Evolutionary conservation across 164 flowering plant genomes (phyloP), one percentile per base, ranked within the genome.

Genomic region (Santalum album): DNA sequence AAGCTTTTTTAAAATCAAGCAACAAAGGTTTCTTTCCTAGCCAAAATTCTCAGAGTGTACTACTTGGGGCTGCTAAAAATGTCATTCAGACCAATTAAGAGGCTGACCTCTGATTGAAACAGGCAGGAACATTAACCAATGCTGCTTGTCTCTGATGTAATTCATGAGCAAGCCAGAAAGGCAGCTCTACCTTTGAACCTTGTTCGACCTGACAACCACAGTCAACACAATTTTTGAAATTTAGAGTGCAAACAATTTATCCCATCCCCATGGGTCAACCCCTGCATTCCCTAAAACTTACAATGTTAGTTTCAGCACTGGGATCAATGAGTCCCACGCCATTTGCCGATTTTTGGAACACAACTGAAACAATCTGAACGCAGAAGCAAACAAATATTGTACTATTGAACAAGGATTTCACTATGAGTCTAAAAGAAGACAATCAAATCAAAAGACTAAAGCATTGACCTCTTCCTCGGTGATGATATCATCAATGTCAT

Each of bases 151-250:
- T 76, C 65, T 64, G 52, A 55, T 75, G 73, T 45, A 90, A 61
- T 60, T 87, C 98, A 39, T 80, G 77, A 46, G 96, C 85, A 60
- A 91, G 90, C 98, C 98, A 91, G 56, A 86, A 84, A 26, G 96
- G 96, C 19, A 91, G 66, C 66, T 91, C 98, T 23, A 83, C 79
- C 62, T 80, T 88, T 21, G 98, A 76, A 54, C 96, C 92, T 62
- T 73, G 75, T 65, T 88, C 95, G 49, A 91, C 81, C 98, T 91
- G 71, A 52, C 38, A 47, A 49, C 35, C 9, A 49, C 38, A 64
- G 23, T 49, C 25, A 29, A 35, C 45, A 12, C 7, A 18, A 42
- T 2, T 18, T 38, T 23, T 15, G 58, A 24, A 29, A 25, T 34
- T 57, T 22, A 52, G 35, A 42, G 36, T 21, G 1, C 29, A 47